phyloP scores from a whole-genome alignment of 2,329 filamentous ascomycete species.

The Diaporthe aspalathi region DNA sequence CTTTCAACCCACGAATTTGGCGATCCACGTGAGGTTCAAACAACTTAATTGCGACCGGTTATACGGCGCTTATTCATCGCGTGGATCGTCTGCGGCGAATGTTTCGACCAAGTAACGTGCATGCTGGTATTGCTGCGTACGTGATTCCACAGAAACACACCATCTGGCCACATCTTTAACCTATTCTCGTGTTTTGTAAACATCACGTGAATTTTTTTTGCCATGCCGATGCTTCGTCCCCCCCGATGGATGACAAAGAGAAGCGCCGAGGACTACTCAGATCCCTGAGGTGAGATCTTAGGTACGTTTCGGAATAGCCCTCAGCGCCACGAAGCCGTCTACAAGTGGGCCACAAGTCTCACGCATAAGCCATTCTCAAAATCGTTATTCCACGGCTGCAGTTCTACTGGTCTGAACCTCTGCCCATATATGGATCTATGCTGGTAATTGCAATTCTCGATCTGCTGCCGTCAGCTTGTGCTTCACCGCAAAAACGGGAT shows the following conservation, averaged over 20 bases:
- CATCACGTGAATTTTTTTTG: background rate
- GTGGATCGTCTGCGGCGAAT: background rate
- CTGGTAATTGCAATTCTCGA: background rate
- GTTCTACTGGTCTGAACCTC: background rate
- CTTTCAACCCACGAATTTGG: background rate
- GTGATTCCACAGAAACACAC: background rate
- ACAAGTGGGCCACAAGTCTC: background rate
- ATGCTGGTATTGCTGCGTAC: background rate
- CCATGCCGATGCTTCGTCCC: background rate
- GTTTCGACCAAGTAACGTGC: background rate
- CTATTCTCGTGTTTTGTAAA: background rate
- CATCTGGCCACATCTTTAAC: background rate
- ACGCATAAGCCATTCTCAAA: conserved; percentile 2
- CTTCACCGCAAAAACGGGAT: background rate
- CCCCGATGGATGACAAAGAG: background rate
- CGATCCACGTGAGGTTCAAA: background rate
- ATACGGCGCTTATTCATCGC: background rate
- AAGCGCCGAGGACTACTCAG: background rate
- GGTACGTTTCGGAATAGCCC: background rate
- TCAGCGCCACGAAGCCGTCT: background rate
- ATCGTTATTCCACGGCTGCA: background rate
- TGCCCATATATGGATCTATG: background rate
- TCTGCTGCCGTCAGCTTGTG: background rate
- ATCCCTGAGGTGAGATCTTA: background rate
- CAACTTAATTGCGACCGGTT: background rate